These are phyloP conservation scores for Tagetes erecta DNA, from an alignment of 129 eudicot genomes.

Conservation along the genomic window DNA sequence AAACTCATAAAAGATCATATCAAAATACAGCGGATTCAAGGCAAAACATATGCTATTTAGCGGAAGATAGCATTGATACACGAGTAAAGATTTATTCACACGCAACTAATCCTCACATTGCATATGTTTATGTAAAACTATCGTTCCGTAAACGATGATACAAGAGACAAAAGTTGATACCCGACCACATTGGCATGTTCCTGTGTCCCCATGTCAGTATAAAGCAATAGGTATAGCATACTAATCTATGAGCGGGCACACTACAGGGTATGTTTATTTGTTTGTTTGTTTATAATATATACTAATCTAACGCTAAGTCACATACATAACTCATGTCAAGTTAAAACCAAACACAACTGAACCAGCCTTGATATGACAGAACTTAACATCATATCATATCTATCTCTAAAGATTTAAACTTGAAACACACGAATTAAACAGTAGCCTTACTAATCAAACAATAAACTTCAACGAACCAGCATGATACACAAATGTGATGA, in stretches of 20 bases:
- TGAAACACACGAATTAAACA: background rate
- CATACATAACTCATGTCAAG: no score
- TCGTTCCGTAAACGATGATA: no score
- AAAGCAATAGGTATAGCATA: no score
- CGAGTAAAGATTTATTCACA: background rate
- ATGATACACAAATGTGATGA: constrained; percentile 13
- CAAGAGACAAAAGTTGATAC: no score
- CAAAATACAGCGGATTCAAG: background rate
- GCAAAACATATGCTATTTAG: background rate
- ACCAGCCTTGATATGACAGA: background rate
- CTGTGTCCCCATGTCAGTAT: no score
- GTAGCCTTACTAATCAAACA: background rate
- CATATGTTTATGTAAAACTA: no score
- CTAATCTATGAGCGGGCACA: no score
- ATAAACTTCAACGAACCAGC: background rate
- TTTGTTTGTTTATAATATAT: no score
- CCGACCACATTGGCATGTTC: no score
- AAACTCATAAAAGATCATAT: background rate
- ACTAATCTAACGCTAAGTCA: no score
- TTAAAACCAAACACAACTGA: background rate
- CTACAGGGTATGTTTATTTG: no score
- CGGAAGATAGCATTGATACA: background rate
- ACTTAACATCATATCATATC: background rate
- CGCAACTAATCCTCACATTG: background rate
- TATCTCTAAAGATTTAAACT: background rate